Base-by-base conservation (phyloP, 495 filamentous ascomycete genomes). In the Parathielavia hyrcaniae region DNA sequence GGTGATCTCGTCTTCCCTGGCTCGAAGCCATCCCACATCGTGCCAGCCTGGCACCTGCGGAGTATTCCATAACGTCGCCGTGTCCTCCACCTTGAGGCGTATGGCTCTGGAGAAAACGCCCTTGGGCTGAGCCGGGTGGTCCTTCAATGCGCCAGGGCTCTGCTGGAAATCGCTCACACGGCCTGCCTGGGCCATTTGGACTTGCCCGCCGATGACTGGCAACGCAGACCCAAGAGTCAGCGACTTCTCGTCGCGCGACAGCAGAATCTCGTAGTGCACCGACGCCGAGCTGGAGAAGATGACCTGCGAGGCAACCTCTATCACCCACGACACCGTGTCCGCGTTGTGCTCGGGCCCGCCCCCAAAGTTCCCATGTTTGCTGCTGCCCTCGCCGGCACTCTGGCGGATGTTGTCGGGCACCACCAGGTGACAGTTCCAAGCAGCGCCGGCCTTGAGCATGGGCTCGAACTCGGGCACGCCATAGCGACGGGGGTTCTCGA, bases 391-490 rank as follows among this genome's bases (percentile, higher is more conserved):
- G 50, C 69, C 64, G n/a, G 62, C 68, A 4, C 48, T 62, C 59
- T 70, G 73, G 43, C 86, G 78, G 35, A 89, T 85, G 54, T 81
- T 72, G 46, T 88, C 80, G 2, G 91, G 92, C 5, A 97, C 82
- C 9, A 81, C 79, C 53, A 98, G 83, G 47, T 77, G 78, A 30
- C 89, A 86, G 66, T 82, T 82, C 86, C 90, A 98, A 53, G 75
- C 84, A 19, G 88, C 91, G 16, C 90, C 95, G 22, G 93, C 90
- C 73, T 97, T 98, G 61, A 98, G 82, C 70, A 96, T 88, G 13
- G 93, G 91, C 68, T 98, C 93, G 70, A 92, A 98, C 67, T 95
- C 85, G 26, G 90, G 91, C 4, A 82, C 77, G 54, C 87, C 88
- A 73, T 84, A 76, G 43, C 73, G 72, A 23, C 76, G 77, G 22